Evolutionary conservation across 1,139 yeast genomes (phyloP), one percentile per base, ranked within the genome.

Genomic region (Candida pseudoviswanathii): DNA sequence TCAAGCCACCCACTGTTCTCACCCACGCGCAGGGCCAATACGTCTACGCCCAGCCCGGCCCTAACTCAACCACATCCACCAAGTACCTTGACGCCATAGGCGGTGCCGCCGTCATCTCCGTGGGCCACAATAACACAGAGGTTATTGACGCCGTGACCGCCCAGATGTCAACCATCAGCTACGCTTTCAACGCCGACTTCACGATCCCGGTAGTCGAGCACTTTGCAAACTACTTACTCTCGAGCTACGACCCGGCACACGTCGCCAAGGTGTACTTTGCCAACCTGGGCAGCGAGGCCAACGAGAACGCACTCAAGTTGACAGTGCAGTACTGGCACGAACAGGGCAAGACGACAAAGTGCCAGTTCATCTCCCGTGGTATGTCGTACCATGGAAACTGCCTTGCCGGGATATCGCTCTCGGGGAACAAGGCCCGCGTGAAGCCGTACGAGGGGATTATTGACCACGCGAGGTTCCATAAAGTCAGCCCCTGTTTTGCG

Each of bases 91-190:
- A 36, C 24, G 40, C 16, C 4, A 22, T 36, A 22, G 40, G 29
- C 16, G 40, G 40, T 4, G 40, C 40, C 8, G 40, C 40, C 1
- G 40, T 36, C 24, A 24, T 36, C 6, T 75, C 58, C 79, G 75
- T 56, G 78, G 75, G 53, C 51, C 70, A n/a, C 58, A 74, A 24
- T 71, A 63, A 53, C 68, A 21, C 9, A 22, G 68, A 62, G 34
- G 56, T 67, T 10, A 47, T 54, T 4, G 54, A 54, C 2, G 60
- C 57, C 10, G 54, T 67, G 22, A 38, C 48, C 16, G 52, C 57
- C 10, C 68, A 62, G 44, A 56, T 61, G 31, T 43, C 46, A 16
- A 50, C 41, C 26, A 50, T 55, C 5, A 41, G 53, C 3, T 59
- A 58, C 34, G 46, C 52, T 9, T 50, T 52, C 37, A 46, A 57